These are phyloP conservation scores for Lepidium africanum DNA, from an alignment of 345 rosid species.

Conservation along the genomic window DNA sequence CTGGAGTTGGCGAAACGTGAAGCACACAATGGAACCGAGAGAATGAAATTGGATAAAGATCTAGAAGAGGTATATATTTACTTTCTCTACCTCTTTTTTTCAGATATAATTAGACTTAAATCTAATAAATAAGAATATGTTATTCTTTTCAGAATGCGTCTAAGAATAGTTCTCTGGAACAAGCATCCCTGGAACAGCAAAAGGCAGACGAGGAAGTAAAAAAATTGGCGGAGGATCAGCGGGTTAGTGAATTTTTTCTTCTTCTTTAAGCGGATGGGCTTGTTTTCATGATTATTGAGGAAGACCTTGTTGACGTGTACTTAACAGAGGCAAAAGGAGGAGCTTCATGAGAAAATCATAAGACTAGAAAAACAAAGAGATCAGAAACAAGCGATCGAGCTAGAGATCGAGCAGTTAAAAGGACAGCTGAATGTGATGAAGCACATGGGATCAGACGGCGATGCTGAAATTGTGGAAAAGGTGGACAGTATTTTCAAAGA, in stretches of 20 bases:
- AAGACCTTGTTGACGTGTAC: not conserved
- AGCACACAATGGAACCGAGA: constrained; percentile 53
- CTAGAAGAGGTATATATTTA: constrained; percentile 45
- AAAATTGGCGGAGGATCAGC: constrained; percentile 79
- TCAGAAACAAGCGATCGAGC: constrained; percentile 71
- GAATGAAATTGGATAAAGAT: constrained; percentile 46
- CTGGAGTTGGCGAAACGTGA: constrained; percentile 72
- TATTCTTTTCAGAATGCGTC: constrained; percentile 45
- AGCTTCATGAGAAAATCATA: constrained; percentile 65
- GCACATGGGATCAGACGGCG: constrained; percentile 75
- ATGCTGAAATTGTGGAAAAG: constrained; percentile 49
- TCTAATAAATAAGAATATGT: not conserved
- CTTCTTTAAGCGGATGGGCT: not conserved
- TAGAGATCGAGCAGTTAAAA: constrained; percentile 73
- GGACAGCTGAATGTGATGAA: constrained; percentile 71
- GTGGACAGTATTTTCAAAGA: constrained; percentile 45
- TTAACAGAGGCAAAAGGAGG: constrained; percentile 71
- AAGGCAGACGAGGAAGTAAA: constrained; percentile 70
- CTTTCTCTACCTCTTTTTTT: not conserved
- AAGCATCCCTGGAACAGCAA: constrained; percentile 78
- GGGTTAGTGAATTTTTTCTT: constrained; percentile 36
- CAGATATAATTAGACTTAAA: not conserved
- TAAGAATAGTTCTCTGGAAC: constrained; percentile 62
- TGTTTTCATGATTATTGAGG: not conserved
- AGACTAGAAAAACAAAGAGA: constrained; percentile 66